phyloP scores from a whole-genome alignment of 441 rosid species.

The Viola pubescens region DNA sequence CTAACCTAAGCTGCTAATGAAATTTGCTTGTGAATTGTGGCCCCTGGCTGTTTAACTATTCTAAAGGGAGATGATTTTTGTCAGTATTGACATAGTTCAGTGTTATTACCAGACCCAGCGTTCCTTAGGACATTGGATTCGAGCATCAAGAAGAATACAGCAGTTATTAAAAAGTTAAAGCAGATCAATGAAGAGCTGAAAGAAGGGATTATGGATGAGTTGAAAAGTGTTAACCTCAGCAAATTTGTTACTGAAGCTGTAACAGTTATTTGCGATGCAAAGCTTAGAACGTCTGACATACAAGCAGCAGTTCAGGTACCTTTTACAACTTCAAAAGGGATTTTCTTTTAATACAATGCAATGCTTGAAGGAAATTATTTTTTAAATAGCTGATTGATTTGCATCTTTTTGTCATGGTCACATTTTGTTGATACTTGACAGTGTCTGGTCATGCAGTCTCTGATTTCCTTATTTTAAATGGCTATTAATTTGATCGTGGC shows the following conservation, averaged over 20 bases:
- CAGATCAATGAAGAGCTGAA: conserved; percentile 94
- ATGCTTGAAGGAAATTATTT: conserved; percentile 2
- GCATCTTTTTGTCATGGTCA: not conserved
- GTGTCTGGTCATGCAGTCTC: not conserved
- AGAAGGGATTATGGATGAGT: conserved; percentile 91
- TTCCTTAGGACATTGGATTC: conserved; percentile 95
- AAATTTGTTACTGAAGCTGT: conserved; percentile 98
- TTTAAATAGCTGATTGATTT: not conserved
- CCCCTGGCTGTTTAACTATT: no score
- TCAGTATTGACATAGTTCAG: conserved; percentile 21
- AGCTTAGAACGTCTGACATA: conserved; percentile 86
- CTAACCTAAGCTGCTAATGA: not conserved
- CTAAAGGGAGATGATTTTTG: no score
- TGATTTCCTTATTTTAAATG: no score
- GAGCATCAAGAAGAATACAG: conserved; percentile 90
- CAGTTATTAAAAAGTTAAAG: conserved; percentile 84
- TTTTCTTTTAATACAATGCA: not conserved
- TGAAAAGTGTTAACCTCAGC: conserved; percentile 77
- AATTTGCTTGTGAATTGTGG: no score
- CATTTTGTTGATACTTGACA: not conserved
- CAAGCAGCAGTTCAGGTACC: conserved; percentile 94
- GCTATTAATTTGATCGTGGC: no score
- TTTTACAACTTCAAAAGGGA: conserved; percentile 7
- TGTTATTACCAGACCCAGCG: conserved; percentile 54
- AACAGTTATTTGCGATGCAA: conserved; percentile 93